These are phyloP conservation scores for Diplodia corticola DNA, from an alignment of 2,329 filamentous ascomycete species.

Conservation along the genomic window DNA sequence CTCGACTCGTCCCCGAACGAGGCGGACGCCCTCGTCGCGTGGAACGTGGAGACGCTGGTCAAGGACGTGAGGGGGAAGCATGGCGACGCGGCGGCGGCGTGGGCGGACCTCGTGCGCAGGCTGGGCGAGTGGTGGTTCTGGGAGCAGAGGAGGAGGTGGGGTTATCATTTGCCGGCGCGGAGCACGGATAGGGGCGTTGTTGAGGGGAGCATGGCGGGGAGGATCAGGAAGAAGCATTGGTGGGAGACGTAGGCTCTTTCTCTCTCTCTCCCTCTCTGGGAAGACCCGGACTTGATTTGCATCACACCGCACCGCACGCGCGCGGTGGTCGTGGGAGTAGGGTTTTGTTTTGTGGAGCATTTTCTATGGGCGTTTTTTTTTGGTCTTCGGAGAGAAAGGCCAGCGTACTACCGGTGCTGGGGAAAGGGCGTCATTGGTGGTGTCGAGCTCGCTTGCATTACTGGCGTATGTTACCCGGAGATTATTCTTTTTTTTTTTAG, in stretches of 20 bases:
- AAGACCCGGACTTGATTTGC: no score
- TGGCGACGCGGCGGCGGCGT: constrained; percentile 38
- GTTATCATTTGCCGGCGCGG: constrained; percentile 28
- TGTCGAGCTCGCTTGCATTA: no score
- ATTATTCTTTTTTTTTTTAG: no score
- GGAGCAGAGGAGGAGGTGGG: constrained; percentile 34
- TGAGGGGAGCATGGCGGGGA: constrained; percentile 28
- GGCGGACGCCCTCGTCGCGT: constrained; percentile 16
- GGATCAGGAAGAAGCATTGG: constrained; percentile 30
- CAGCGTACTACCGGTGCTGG: no score
- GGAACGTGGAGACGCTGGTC: constrained; percentile 33
- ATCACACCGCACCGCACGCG: no score
- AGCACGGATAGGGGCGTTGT: constrained; percentile 29
- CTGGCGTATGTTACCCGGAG: no score
- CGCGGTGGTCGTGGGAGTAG: no score
- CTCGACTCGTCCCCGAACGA: constrained; percentile 35
- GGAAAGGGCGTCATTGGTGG: no score
- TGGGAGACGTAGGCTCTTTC: constrained; percentile 32
- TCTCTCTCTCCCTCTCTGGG: no score
- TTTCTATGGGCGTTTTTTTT: no score
- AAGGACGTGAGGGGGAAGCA: constrained; percentile 30
- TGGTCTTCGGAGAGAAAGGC: no score
- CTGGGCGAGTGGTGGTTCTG: constrained; percentile 43
- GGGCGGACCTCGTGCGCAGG: constrained; percentile 40
- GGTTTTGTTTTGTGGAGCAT: no score